A percentile compares a stretch with the other conserved stretches of the same genome.
These are phyloP conservation scores for Colletotrichum sublineola DNA, from an alignment of 2,329 filamentous ascomycete species.

Conservation along the genomic window DNA sequence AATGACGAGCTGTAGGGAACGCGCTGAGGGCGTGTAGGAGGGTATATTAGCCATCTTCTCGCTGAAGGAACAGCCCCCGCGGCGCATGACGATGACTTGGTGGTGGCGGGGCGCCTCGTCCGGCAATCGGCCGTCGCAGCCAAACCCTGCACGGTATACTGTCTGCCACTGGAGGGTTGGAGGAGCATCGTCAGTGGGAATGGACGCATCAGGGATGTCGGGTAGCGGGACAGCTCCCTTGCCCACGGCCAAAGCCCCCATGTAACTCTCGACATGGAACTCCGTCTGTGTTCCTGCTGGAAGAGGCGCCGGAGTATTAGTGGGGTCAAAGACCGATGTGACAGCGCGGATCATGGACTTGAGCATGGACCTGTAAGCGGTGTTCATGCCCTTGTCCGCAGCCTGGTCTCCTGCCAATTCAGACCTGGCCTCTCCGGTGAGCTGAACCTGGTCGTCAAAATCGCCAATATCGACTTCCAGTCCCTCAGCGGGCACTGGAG, in stretches of 20 bases:
- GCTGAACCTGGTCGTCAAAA: constrained; percentile 36
- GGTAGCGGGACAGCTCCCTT: constrained; percentile 78
- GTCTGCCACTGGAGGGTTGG: constrained; percentile 74
- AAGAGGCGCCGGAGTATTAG: constrained; percentile 49
- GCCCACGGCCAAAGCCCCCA: constrained; percentile 64
- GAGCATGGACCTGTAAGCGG: constrained; percentile 58
- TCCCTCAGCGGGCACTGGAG: constrained; percentile 27
- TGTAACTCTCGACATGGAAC: constrained; percentile 61
- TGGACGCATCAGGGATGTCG: constrained; percentile 69
- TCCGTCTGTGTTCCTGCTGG: constrained; percentile 43
- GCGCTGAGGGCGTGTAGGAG: constrained; percentile 72
- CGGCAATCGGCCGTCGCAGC: constrained; percentile 72
- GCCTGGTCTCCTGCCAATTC: constrained; percentile 45
- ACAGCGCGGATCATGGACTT: constrained; percentile 62
- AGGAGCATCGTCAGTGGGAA: constrained; percentile 53
- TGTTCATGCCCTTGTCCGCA: constrained; percentile 39
- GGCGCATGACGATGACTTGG: constrained; percentile 84
- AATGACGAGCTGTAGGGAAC: constrained; percentile 83
- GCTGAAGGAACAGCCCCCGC: constrained; percentile 87
- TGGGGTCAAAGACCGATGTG: constrained; percentile 58
- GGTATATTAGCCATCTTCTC: constrained; percentile 90
- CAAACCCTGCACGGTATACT: constrained; percentile 78
- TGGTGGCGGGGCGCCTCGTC: constrained; percentile 67
- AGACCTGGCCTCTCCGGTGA: constrained; percentile 31
- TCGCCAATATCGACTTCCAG: constrained; percentile 38